Percentiles rank a stretch among this genome's conserved stretches.
Conservation (phyloP, 768 basidiomycete species). For the Boletus bicolor region DNA sequence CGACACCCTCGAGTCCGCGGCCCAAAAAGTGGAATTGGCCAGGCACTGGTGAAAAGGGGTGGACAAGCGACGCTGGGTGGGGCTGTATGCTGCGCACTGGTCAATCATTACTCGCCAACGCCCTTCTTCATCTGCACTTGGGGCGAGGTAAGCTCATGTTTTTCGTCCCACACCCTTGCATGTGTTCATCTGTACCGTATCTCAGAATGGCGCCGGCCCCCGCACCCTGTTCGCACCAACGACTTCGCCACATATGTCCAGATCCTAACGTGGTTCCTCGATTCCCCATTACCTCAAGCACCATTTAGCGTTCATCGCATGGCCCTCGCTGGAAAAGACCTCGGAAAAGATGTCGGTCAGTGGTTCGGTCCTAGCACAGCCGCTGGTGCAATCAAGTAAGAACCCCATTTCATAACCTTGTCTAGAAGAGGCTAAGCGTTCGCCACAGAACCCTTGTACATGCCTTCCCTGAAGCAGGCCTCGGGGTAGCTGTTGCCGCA, state of each 20-base stretch:
- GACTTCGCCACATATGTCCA: constrained; percentile 86
- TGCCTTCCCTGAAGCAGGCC: constrained; percentile 72
- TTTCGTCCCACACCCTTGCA: neutral
- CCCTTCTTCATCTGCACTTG: constrained; percentile 71
- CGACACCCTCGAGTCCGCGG: constrained; percentile 41
- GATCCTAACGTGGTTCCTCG: constrained; percentile 93
- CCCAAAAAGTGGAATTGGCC: constrained; percentile 62
- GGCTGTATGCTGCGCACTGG: constrained; percentile 91
- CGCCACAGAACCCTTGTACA: constrained; percentile 66
- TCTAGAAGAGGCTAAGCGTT: constrained; percentile 2
- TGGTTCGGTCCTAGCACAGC: constrained; percentile 99
- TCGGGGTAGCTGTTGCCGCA: constrained; percentile 78
- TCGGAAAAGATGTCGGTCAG: constrained; percentile 93
- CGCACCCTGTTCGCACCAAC: constrained; percentile 51
- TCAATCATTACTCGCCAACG: constrained; percentile 78
- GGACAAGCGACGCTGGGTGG: constrained; percentile 86
- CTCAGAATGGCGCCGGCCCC: constrained; percentile 83
- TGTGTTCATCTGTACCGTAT: constrained; percentile 7
- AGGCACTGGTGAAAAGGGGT: constrained; percentile 64
- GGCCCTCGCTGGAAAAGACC: constrained; percentile 90
- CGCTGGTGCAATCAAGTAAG: constrained; percentile 91
- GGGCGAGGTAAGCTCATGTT: constrained; percentile 53
- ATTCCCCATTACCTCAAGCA: constrained; percentile 76
- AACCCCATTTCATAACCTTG: neutral
- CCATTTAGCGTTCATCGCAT: constrained; percentile 97